Conservation (phyloP, 2,329 filamentous ascomycete genomes). For the Cyanodermella asteris region DNA sequence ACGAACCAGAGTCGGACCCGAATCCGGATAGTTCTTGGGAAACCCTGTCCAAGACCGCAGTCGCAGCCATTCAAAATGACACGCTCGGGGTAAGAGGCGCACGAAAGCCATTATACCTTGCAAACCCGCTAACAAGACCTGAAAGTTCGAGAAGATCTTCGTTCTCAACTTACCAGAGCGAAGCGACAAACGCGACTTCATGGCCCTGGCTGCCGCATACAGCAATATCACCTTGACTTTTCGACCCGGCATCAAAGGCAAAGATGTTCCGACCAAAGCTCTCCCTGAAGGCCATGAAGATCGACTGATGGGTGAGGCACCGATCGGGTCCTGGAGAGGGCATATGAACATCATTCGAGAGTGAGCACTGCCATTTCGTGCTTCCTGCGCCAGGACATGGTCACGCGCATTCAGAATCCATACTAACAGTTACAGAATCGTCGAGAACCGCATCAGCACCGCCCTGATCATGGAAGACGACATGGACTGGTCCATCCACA, state of each 20-base stretch:
- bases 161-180: slow-evolving; percentile 25
- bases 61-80: too few species aligned
- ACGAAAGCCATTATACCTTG: too few species aligned
- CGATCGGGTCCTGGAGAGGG: slow-evolving; percentile 7
- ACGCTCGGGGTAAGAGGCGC: too few species aligned
- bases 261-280: slow-evolving; percentile 20
- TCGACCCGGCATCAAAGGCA: slow-evolving; percentile 21
- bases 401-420: slow-evolving; percentile 19
- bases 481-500: slow-evolving; percentile 22
- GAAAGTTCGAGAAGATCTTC: slow-evolving; percentile 23
- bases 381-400: too few species aligned
- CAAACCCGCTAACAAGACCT: too few species aligned
- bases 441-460: slow-evolving; percentile 15
- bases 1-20: too few species aligned
- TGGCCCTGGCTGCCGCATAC: slow-evolving; percentile 21
- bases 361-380: too few species aligned
- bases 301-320: slow-evolving; percentile 10
- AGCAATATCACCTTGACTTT: slow-evolving; percentile 23
- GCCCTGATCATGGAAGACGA: slow-evolving; percentile 25
- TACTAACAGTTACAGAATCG: slow-evolving; percentile 14
- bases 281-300: slow-evolving; percentile 15
- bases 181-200: slow-evolving; percentile 27
- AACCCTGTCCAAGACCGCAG: too few species aligned
- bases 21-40: too few species aligned
- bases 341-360: slow-evolving; percentile 7